phyloP scores from a whole-genome alignment of 805 yeast genomes.

The Kodamaea leandrae region DNA sequence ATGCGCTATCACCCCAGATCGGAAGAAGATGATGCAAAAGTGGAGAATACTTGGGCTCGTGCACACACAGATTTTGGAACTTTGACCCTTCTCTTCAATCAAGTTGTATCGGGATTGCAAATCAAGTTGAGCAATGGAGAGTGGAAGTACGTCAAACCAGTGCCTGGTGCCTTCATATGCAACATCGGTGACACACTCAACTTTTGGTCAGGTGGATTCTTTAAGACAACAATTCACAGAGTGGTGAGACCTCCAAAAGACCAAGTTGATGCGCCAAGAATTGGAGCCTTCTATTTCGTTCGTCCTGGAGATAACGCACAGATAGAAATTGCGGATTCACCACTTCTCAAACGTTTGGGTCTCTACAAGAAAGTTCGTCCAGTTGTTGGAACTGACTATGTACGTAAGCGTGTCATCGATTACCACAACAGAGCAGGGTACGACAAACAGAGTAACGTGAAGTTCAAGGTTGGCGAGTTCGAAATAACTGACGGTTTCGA shows the following conservation, averaged over 20 bases:
- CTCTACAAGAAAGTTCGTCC: slow-evolving; percentile 24
- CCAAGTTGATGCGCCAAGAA: slow-evolving; percentile 28
- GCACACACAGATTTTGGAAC: slow-evolving; percentile 39
- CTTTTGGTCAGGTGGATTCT: slow-evolving; percentile 36
- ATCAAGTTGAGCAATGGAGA: slow-evolving; percentile 26
- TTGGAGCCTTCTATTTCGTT: slow-evolving; percentile 35
- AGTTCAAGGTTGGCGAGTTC: slow-evolving; percentile 28
- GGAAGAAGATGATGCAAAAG: slow-evolving; percentile 27
- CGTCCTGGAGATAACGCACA: slow-evolving; percentile 31
- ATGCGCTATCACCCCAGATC: slow-evolving; percentile 33
- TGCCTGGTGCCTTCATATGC: slow-evolving; percentile 30
- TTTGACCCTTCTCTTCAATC: slow-evolving; percentile 33
- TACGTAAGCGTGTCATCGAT: slow-evolving; percentile 26
- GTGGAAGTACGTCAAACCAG: slow-evolving; percentile 37
- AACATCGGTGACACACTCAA: slow-evolving; percentile 36
- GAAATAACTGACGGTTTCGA: slow-evolving; percentile 29
- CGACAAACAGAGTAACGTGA: slow-evolving; percentile 23
- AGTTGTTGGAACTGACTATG: slow-evolving; percentile 30
- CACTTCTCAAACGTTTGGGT: slow-evolving; percentile 29
- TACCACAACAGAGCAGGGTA: slow-evolving; percentile 24
- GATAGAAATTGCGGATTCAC: slow-evolving; percentile 31
- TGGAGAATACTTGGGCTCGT: slow-evolving; percentile 31
- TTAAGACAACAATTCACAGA: slow-evolving; percentile 34
- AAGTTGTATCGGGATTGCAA: slow-evolving; percentile 36
- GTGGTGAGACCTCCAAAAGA: slow-evolving; percentile 36